These are phyloP conservation scores for Beauveria rudraprayagi DNA, from an alignment of 2,329 filamentous ascomycete genomes.

Conservation along the genomic window DNA sequence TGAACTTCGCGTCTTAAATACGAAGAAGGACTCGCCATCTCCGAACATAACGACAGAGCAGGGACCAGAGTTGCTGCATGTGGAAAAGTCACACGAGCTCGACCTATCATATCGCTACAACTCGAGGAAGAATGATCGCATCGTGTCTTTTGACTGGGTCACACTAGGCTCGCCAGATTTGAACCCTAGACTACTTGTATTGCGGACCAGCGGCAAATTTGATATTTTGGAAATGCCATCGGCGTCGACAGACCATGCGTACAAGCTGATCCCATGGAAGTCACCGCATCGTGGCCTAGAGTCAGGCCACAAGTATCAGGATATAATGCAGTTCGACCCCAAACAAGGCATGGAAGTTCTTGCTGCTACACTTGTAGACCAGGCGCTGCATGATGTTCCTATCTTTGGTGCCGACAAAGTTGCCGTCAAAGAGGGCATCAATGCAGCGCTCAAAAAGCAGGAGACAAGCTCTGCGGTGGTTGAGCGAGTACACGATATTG, in stretches of 20 bases:
- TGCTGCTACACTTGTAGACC: constrained; percentile 45
- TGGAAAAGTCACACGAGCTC: constrained; percentile 53
- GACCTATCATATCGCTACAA: constrained; percentile 49
- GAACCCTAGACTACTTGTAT: constrained; percentile 49
- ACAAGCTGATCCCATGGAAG: constrained; percentile 54
- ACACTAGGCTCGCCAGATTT: constrained; percentile 48
- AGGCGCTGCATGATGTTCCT: constrained; percentile 44
- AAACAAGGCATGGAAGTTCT: constrained; percentile 44
- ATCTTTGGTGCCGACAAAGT: constrained; percentile 48
- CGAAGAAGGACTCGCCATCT: constrained; percentile 44
- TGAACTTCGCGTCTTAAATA: constrained; percentile 54
- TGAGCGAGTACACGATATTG: constrained; percentile 29
- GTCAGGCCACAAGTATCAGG: constrained; percentile 43
- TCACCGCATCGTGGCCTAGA: constrained; percentile 49
- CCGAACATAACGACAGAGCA: constrained; percentile 28
- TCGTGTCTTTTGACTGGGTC: constrained; percentile 62
- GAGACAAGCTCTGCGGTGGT: constrained; percentile 26
- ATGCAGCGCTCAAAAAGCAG: constrained; percentile 30
- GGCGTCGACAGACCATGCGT: constrained; percentile 48
- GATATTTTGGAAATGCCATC: constrained; percentile 56
- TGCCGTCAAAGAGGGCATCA: constrained; percentile 34
- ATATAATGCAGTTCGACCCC: constrained; percentile 52
- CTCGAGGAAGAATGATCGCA: constrained; percentile 47
- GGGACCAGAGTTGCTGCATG: constrained; percentile 51
- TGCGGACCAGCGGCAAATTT: constrained; percentile 53